A percentile compares a stretch with the other conserved stretches of the same genome.
These are phyloP conservation scores for Aspergillus novoparasiticus DNA, from an alignment of 2,329 filamentous ascomycete species.

Conservation along the genomic window DNA sequence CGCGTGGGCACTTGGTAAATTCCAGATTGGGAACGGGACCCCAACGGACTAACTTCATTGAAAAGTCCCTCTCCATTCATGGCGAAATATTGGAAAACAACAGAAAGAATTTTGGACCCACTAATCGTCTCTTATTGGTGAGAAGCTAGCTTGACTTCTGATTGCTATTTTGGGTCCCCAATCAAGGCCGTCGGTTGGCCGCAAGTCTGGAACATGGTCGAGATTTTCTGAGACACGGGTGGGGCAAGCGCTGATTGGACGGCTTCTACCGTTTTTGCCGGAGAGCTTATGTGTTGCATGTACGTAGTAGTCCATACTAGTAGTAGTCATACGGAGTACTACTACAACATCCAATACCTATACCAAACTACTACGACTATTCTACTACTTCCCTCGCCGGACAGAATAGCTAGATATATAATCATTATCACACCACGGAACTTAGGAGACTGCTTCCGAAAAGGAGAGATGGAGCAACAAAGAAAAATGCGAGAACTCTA, in stretches of 20 bases:
- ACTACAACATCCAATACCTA: too few species aligned
- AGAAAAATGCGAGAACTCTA: neutral
- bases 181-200: conserved; percentile 8
- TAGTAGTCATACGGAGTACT: too few species aligned
- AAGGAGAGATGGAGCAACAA: neutral
- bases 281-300: neutral
- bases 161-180: conserved; percentile 18
- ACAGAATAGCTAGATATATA: too few species aligned
- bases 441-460: too few species aligned
- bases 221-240: conserved; percentile 13
- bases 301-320: too few species aligned
- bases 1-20: neutral
- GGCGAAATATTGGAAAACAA: neutral
- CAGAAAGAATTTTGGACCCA: conserved; percentile 10
- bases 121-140: conserved; percentile 5
- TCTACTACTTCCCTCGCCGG: too few species aligned
- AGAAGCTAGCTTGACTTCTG: neutral
- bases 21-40: neutral
- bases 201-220: conserved; percentile 19
- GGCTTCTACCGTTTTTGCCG: neutral
- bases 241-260: neutral
- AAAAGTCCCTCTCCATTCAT: neutral
- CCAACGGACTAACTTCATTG: neutral
- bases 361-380: too few species aligned
- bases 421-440: too few species aligned